A percentile compares a stretch with the other conserved stretches of the same genome.
phyloP scores from a whole-genome alignment of 805 yeast genomes.

The Candida oleophila region DNA sequence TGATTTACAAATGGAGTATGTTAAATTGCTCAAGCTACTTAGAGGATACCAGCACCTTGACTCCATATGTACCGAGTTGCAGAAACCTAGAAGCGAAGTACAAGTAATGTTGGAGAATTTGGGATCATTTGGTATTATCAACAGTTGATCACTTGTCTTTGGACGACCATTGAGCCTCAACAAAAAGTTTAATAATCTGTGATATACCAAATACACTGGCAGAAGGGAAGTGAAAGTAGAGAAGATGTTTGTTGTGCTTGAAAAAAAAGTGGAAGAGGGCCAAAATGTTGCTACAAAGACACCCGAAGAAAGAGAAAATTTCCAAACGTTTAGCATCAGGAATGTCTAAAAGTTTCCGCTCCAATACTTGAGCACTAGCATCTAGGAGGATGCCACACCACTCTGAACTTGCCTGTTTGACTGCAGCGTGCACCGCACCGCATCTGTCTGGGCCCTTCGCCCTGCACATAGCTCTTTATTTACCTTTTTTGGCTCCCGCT shows the following conservation, averaged over 20 bases:
- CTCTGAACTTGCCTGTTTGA: not conserved
- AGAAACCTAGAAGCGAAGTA: constrained; percentile 53
- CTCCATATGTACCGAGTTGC: constrained; percentile 68
- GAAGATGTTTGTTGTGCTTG: too few species aligned
- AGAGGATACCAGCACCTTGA: constrained; percentile 58
- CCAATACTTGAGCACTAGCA: too few species aligned
- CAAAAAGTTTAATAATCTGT: too few species aligned
- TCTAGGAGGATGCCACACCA: not conserved
- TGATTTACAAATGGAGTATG: constrained; percentile 23
- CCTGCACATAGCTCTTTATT: not conserved
- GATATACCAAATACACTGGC: too few species aligned
- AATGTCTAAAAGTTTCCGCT: too few species aligned
- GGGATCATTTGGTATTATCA: constrained; percentile 36
- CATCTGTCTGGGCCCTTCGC: not conserved
- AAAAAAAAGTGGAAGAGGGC: too few species aligned
- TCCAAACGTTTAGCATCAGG: too few species aligned
- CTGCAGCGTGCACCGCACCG: not conserved
- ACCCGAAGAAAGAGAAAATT: too few species aligned
- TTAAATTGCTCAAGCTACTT: constrained; percentile 42
- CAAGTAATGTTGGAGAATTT: constrained; percentile 43
- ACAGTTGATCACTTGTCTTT: constrained; percentile 21
- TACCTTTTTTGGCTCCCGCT: not conserved
- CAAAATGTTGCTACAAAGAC: too few species aligned
- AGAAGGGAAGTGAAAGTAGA: too few species aligned
- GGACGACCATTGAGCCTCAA: too few species aligned